Base-by-base conservation (phyloP, 345 rosid species). In the Ceriops decandra region DNA sequence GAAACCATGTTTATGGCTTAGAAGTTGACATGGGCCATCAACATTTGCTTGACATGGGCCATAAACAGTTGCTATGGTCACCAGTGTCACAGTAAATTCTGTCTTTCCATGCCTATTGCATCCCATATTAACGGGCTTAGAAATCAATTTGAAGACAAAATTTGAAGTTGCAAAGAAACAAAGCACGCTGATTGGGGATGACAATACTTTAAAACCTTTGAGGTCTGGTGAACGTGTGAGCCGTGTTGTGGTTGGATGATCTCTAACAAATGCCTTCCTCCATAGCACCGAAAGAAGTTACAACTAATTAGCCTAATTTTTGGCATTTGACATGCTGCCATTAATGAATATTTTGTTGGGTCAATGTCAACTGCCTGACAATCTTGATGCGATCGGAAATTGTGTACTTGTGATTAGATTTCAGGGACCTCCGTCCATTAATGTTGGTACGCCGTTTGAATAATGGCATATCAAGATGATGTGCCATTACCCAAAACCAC, bases 361-460 rank as follows among this genome's bases (percentile, higher is more conserved):
- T 68, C 73, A 49, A 35, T 51, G 62, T 69, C 73, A 59, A 64
- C 20, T 28, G 19, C 56, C 27, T 74, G 47, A 58, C 27, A 70
- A 66, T 13, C 51, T 61, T 42, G 67, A 61, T 68, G 46, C 32
- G 24, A 63, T 46, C 9, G 42, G 28, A 61, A 59, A 11, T 59
- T 24, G 9, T 15, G 22, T 42, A 19, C 62, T 52, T 35, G 51
- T 47, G 75, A 24, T 17, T 35, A 49, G 64, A 60, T 33, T 6
- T 5, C 17, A 49, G 30, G 72, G 58, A 51, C 54, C 70, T 13
- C 33, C 22, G 35, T 5, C 10, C 16, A 11, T 36, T 38, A 6
- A 19, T 42, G 11, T 10, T 2, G 46, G 31, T 5, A 21, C 36
- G 5, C 30, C 57, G 5, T n/a, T 64, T n/a, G 27, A 51, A 9